Evolutionary conservation across 129 eudicot species (phyloP).

Genomic region (Deinandra increscens): DNA sequence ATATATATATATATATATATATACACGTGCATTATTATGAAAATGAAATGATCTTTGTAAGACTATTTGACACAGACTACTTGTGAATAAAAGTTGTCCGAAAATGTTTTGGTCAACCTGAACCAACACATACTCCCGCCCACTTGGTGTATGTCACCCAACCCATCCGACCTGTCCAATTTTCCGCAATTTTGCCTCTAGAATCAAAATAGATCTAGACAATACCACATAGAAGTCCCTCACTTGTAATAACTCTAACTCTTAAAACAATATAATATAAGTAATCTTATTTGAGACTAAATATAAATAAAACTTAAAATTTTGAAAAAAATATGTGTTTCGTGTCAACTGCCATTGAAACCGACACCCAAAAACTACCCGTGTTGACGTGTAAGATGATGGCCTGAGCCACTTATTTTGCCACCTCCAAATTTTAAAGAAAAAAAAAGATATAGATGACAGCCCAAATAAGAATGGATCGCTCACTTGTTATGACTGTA

Average conservation of each 20-base stretch:
- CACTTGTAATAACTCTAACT: neutral
- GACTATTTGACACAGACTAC: neutral
- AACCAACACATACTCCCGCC: neutral
- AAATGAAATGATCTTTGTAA: neutral
- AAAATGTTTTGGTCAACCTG: neutral
- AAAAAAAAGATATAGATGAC: neutral
- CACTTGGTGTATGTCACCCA: neutral
- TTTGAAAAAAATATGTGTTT: neutral
- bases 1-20: no score
- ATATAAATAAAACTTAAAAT: no score
- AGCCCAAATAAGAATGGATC: conserved; percentile 4
- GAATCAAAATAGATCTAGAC: neutral
- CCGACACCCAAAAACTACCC: neutral
- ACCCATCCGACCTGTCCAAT: no score
- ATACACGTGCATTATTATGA: neutral
- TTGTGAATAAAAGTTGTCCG: neutral
- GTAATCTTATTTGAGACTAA: no score
- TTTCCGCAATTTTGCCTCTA: neutral
- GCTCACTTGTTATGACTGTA: conserved; percentile 95
- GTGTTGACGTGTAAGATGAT: neutral
- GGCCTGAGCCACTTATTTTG: neutral
- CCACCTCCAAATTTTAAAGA: neutral
- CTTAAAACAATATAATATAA: neutral
- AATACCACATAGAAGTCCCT: neutral
- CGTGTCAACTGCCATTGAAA: neutral